Evolutionary conservation across 139 green algal species (phyloP), one percentile per base, ranked within the genome.

Genomic region (Deuterostichococcus epilithicus): DNA sequence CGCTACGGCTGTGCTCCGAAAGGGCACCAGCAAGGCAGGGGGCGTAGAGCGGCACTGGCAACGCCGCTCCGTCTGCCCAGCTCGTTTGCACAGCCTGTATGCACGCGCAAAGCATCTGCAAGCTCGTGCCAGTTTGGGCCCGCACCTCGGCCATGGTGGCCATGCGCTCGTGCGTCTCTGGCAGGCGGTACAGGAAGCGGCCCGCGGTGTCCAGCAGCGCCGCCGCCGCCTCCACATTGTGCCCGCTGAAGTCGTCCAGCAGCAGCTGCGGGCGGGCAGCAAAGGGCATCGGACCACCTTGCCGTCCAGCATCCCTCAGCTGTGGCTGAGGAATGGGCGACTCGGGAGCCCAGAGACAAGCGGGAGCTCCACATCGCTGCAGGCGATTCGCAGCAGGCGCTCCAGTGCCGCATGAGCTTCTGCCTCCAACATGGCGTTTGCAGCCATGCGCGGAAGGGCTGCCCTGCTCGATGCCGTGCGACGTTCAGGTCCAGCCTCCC

Each of bases 191-290:
- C 52, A 98, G 80, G 78, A 93, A 98, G 37, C 90, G 83, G 2
- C 95, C 95, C 37, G 90, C 91, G 0, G 78, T 88, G 85, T 99
- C 94, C 65, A 99, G 85, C 72, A 99, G 72, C 3, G 86, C 81
- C 45, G 88, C 94, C 23, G 93, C 89, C 6, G 91, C 85, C 65
- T 98, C 95, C 20, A 98, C 88, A 74, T 93, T 97, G 82, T 93
- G 83, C 35, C 90, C 85, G 1, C 59, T 77, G 72, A 99, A 98
- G 79, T 98, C 93, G 72, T 98, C 94, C 72, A 97, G 83, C 70
- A 92, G 79, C 52, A 77, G 68, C 76, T 89, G 87, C 39, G 90
- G 63, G 73, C 60, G 63, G 25, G 38, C 44, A 85, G 74, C 33
- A 81, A 72, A 44, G 8, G 58, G 68, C 47, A 52, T 69, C 28